These are phyloP conservation scores for Thermothielavioides terrestris DNA, from an alignment of 495 filamentous ascomycete species.

Conservation along the genomic window DNA sequence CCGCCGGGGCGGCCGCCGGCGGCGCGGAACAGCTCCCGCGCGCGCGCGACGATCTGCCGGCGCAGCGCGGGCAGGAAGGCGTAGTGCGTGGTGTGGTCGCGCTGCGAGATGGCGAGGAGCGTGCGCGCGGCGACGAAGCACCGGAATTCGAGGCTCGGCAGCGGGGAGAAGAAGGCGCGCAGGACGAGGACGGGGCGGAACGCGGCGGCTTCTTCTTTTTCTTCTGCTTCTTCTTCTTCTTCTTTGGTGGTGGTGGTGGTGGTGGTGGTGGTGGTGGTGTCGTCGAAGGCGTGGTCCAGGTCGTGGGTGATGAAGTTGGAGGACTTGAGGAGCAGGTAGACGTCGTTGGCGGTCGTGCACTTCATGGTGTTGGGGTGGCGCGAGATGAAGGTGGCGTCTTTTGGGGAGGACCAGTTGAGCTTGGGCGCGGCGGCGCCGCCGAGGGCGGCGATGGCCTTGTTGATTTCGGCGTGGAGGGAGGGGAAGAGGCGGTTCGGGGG, in stretches of 20 bases:
- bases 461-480: constrained; percentile 68
- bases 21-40: constrained; percentile 71
- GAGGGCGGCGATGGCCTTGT: constrained; percentile 63
- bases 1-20: no score
- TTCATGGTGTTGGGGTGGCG: constrained; percentile 80
- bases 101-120: constrained; percentile 77
- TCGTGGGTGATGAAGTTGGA: constrained; percentile 93
- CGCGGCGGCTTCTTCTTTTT: no score
- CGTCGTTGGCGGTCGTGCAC: constrained; percentile 76
- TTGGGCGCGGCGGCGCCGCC: constrained; percentile 83
- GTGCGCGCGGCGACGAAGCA: constrained; percentile 78
- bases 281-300: constrained; percentile 85
- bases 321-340: constrained; percentile 87
- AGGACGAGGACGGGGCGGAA: constrained; percentile 57
- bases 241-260: neutral
- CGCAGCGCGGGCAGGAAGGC: constrained; percentile 65
- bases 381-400: constrained; percentile 93
- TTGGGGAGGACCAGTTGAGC: constrained; percentile 93
- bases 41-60: constrained; percentile 49
- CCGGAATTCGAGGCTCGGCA: constrained; percentile 86
- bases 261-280: constrained; percentile 39
- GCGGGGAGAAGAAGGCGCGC: constrained; percentile 76
- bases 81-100: constrained; percentile 85
- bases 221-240: no score
- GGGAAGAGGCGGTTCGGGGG: constrained; percentile 44